Evolutionary conservation across 345 rosid species (phyloP), one percentile per base, ranked within the genome.

Genomic region (Eucalyptus marginata): DNA sequence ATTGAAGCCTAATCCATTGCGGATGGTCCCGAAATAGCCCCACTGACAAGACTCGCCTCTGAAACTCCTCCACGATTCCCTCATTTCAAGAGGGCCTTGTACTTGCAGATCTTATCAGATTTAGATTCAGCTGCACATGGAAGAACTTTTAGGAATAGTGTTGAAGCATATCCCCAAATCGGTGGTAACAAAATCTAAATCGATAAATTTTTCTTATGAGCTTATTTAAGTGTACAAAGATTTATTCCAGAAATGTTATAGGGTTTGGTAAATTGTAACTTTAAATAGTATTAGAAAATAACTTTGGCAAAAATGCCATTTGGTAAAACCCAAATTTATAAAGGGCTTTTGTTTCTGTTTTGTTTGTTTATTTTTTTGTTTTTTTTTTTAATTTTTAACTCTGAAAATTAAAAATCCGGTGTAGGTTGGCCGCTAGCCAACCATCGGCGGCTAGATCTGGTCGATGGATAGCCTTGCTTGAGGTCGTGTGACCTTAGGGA

Each of bases 381-480:
- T 51, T 51, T 17, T 52, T 51, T 18, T 52, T 52, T 7, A 1
- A 52, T 18, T 52, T 52, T 7, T 1, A 52, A 52, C 58, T 52
- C 5, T 7, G 24, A 7, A 52, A 52, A 52, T 52, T 52, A 7
- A 52, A 52, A 52, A 18, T 52, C 10, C 0, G 10, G 2, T 52
- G 10, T 52, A 18, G 58, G 58, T 52, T 52, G 58, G 58, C 24
- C 0, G 1, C 58, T 18, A 52, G 24, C 9, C 8, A 15, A 51
- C 54, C 2, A 51, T 51, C 54, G 1, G 3, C 3, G 0, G 24
- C 4, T 3, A 18, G 24, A 52, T 18, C 0, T 18, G 0, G 10
- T 52, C 1, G 10, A 52, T 0, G 5, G 2, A 18, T 52, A 18
- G 24, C 24, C 10, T 52, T 52, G 10, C 2, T 18, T 0, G 1